Evolutionary conservation across 495 filamentous ascomycete species (phyloP), one percentile per base, ranked within the genome.

Genomic region (Penicillium antarcticum): DNA sequence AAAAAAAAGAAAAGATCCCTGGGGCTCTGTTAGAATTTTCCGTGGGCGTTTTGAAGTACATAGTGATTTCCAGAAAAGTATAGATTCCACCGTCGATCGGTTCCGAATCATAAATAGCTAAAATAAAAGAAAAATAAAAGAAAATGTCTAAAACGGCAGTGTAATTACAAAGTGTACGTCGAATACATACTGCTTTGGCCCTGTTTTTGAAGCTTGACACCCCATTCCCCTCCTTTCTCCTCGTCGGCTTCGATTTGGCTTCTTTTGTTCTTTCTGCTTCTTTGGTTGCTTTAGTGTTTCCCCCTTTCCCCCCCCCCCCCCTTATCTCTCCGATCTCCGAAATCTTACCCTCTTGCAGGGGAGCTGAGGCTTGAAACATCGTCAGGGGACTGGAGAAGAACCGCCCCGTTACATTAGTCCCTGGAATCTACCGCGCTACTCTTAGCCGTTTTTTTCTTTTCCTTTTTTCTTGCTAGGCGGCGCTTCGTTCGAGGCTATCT

Each of bases 381-480:
- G 39, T n/a, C 4, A 14, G 31, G 12, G 43, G 36, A 35, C 18
- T 33, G 48, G 24, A 26, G 19, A 31, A 34, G 17, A 40, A 17
- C n/a, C 16, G 12, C 34, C 31, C n/a, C 17, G 35, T 16, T 41
- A 11, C 42, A 12, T 54, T 43, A 45, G 42, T 57, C 33, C 42
- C 45, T 42, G 49, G 51, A 51, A 61, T 66, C 60, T 63, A 57
- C 46, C 63, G 61, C 57, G 58, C 58, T 61, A 60, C 58, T 56
- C 48, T 53, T 62, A 53, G 56, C 60, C 52, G 60, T 57, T 44
- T 41, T 46, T 61, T 50, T 43, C 49, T 56, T 54, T 45, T 56
- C 48, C 51, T 48, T 57, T 55, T 53, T 52, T 51, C 49, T 35
- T 61, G 58, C 41, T 55, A 57, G 56, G 45, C 39, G 17, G 45